phyloP scores from a whole-genome alignment of 768 basidiomycete species.

The Ramaria sp. region DNA sequence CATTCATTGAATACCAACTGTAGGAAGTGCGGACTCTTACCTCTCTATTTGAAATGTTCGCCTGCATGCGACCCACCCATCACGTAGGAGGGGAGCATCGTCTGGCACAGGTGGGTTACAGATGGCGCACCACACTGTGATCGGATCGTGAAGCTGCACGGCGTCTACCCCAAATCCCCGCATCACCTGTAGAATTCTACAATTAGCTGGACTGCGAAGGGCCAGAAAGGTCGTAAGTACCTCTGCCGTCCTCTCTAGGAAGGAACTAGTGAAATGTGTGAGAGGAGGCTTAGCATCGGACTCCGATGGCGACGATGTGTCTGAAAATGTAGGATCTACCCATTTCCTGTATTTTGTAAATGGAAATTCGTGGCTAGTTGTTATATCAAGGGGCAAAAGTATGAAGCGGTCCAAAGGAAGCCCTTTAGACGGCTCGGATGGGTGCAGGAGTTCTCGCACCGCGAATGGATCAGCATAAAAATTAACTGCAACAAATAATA shows the following conservation, averaged over 20 bases:
- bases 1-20: not conserved
- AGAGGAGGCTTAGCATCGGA: constrained; percentile 43
- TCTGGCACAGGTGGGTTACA: constrained; percentile 44
- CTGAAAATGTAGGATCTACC: constrained; percentile 54
- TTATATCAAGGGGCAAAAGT: constrained; percentile 72
- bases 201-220: not conserved
- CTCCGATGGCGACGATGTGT: constrained; percentile 36
- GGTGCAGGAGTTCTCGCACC: constrained; percentile 53
- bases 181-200: constrained; percentile 38
- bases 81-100: constrained; percentile 20
- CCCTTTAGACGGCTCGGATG: constrained; percentile 26
- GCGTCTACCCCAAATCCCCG: constrained; percentile 69
- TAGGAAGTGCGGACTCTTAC: not conserved
- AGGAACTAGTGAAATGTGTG: constrained; percentile 67
- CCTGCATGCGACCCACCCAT: constrained; percentile 45
- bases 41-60: constrained; percentile 56
- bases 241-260: constrained; percentile 63
- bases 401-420: constrained; percentile 59
- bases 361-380: constrained; percentile 66
- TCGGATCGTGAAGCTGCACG: constrained; percentile 86
- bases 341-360: constrained; percentile 48
- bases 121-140: constrained; percentile 81
- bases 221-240: not conserved
- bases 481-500: constrained; percentile 43
- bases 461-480: constrained; percentile 85